phyloP scores from a whole-genome alignment of 1,284 basidiomycete genomes.

The Sanghuangporus weigelae region DNA sequence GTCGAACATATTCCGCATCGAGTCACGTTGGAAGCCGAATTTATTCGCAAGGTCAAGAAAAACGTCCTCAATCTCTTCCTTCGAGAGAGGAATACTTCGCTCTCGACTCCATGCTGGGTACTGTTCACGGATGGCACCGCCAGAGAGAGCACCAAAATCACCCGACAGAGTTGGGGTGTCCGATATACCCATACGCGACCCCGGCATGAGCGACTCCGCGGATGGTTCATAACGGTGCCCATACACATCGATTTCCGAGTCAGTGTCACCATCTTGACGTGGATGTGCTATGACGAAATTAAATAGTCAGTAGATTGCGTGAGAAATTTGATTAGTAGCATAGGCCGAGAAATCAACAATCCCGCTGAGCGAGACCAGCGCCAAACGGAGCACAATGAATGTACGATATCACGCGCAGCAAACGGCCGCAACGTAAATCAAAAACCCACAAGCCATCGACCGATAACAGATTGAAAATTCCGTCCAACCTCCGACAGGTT shows the following conservation, averaged over 20 bases:
- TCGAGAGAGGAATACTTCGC: constrained; percentile 90
- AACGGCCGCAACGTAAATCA: background rate
- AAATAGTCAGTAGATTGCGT: background rate
- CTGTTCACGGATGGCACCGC: constrained; percentile 56
- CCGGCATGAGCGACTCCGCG: constrained; percentile 54
- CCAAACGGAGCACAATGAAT: background rate
- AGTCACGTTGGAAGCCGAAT: constrained; percentile 96
- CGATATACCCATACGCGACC: constrained; percentile 51
- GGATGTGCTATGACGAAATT: constrained; percentile 6
- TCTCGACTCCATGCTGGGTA: constrained; percentile 94
- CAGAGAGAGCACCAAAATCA: constrained; percentile 42
- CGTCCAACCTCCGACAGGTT: background rate
- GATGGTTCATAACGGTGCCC: constrained; percentile 63
- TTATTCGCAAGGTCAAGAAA: constrained; percentile 98
- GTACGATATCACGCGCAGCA: background rate
- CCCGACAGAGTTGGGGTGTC: constrained; percentile 54
- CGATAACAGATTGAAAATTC: background rate
- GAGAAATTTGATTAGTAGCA: background rate
- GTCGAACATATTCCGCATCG: constrained; percentile 94
- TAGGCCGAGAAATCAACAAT: background rate
- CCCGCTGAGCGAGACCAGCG: background rate
- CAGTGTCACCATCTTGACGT: constrained; percentile 50
- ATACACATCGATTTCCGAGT: constrained; percentile 72
- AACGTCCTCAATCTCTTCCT: constrained; percentile 99
- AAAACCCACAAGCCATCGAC: background rate